These are phyloP conservation scores for Lathyrus oleraceus DNA, from an alignment of 306 rosid genomes.

Conservation along the genomic window DNA sequence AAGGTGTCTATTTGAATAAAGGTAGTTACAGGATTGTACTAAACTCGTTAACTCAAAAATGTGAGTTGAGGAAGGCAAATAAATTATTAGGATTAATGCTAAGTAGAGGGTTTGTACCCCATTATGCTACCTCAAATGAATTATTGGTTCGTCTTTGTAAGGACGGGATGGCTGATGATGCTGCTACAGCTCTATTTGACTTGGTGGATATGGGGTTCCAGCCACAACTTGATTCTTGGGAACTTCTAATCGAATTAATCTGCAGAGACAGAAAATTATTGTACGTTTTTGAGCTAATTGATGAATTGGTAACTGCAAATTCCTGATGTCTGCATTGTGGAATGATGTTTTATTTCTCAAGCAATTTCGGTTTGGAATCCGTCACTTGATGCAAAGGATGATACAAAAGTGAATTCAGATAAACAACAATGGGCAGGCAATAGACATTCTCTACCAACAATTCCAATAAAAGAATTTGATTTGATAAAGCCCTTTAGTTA, in stretches of 20 bases:
- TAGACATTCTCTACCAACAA: no score
- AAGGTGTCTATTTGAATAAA: constrained; percentile 79
- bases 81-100: constrained; percentile 63
- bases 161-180: constrained; percentile 70
- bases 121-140: constrained; percentile 80
- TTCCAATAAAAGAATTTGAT: no score
- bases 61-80: constrained; percentile 61
- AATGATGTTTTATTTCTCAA: background rate
- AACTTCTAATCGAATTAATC: constrained; percentile 53
- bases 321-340: constrained; percentile 14
- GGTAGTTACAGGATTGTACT: constrained; percentile 83
- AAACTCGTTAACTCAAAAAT: constrained; percentile 57
- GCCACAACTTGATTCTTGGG: constrained; percentile 76
- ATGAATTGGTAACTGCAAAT: constrained; percentile 47
- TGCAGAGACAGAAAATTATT: constrained; percentile 70
- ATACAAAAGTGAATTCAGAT: background rate
- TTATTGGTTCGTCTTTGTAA: constrained; percentile 65
- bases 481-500: no score
- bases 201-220: constrained; percentile 72
- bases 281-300: constrained; percentile 67
- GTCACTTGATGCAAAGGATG: background rate
- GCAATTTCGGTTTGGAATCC: background rate
- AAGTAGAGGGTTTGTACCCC: constrained; percentile 76
- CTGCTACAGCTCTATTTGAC: constrained; percentile 53
- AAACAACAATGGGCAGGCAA: background rate